Conservation (phyloP, 345 rosid genomes). For the Kandelia obovata region DNA sequence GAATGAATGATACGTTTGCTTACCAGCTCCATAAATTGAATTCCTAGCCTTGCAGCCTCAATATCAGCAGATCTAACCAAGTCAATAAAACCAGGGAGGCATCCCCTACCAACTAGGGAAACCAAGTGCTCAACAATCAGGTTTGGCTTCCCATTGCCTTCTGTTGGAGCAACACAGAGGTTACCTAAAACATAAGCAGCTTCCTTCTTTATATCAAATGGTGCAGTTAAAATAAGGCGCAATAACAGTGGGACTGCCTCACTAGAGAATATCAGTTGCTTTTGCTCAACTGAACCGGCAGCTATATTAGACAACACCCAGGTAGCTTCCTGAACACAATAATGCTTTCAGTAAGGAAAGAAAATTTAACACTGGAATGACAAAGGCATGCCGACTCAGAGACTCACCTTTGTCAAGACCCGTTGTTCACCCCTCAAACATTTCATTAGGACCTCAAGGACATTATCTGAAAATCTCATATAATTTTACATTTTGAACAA, state of each 20-base stretch:
- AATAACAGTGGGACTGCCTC: slow-evolving; percentile 66
- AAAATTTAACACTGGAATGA: not conserved
- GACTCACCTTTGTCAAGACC: slow-evolving; percentile 80
- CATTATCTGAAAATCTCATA: slow-evolving; percentile 45
- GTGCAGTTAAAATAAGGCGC: slow-evolving; percentile 68
- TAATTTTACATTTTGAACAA: slow-evolving; percentile 17
- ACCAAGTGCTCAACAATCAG: slow-evolving; percentile 70
- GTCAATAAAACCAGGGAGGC: slow-evolving; percentile 79
- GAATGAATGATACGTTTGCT: slow-evolving; percentile 19
- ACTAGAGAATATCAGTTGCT: slow-evolving; percentile 61
- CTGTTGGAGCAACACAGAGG: slow-evolving; percentile 85
- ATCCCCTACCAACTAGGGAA: slow-evolving; percentile 69
- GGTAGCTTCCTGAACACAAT: slow-evolving; percentile 69
- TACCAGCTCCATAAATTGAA: slow-evolving; percentile 96
- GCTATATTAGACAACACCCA: slow-evolving; percentile 97
- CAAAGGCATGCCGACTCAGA: not conserved
- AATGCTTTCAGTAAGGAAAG: slow-evolving; percentile 8
- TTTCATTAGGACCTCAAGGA: slow-evolving; percentile 62
- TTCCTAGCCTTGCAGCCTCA: slow-evolving; percentile 85
- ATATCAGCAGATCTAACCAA: slow-evolving; percentile 79
- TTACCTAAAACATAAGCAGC: slow-evolving; percentile 88
- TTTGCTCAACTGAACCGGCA: slow-evolving; percentile 84
- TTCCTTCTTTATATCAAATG: slow-evolving; percentile 86
- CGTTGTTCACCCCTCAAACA: slow-evolving; percentile 90
- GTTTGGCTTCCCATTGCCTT: slow-evolving; percentile 55